Percentiles rank a stretch among this genome's conserved stretches.
Conservation (phyloP, 805 yeast species). For the Starmerella roubikii region DNA sequence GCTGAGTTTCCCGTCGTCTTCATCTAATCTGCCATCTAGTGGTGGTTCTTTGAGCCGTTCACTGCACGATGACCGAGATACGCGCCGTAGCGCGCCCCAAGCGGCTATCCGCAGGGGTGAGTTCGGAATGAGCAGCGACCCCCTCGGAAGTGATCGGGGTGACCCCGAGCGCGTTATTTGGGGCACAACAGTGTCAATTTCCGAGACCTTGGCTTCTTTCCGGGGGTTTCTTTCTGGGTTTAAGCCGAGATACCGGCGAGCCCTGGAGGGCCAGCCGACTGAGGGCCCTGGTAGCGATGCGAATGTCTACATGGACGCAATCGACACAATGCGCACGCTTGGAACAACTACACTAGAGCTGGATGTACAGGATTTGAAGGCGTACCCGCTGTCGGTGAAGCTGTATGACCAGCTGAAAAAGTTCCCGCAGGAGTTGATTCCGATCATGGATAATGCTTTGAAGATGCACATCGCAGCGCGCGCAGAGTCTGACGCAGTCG, state of each 20-base stretch:
- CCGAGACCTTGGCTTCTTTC: slow-evolving; percentile 69
- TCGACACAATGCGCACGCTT: slow-evolving; percentile 59
- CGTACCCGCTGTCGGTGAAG: slow-evolving; percentile 62
- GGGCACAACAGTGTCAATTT: slow-evolving; percentile 95
- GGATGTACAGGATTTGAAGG: slow-evolving; percentile 66
- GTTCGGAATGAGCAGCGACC: slow-evolving; percentile 12
- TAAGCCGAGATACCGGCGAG: slow-evolving; percentile 58
- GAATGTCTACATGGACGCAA: slow-evolving; percentile 55
- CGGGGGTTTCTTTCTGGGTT: slow-evolving; percentile 74
- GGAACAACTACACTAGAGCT: slow-evolving; percentile 74
- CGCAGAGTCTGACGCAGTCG: slow-evolving; percentile 25
- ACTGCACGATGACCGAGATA: slow-evolving; percentile 16
- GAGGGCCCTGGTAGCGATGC: slow-evolving; percentile 40
- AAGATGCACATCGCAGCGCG: slow-evolving; percentile 65
- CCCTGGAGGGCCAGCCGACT: slow-evolving; percentile 30
- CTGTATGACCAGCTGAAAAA: slow-evolving; percentile 74
- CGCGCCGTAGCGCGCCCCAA: slow-evolving; percentile 5
- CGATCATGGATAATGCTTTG: slow-evolving; percentile 93
- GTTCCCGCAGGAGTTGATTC: slow-evolving; percentile 93
- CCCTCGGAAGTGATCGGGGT: slow-evolving; percentile 4
- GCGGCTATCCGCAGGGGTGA: slow-evolving; percentile 15
- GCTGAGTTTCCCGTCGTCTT: slow-evolving; percentile 17
- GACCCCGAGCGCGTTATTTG: slow-evolving; percentile 88
- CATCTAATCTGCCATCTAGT: slow-evolving; percentile 10
- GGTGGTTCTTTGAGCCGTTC: slow-evolving; percentile 11